These are phyloP conservation scores for Epichloe uncinata DNA, from an alignment of 2,329 filamentous ascomycete genomes.

Conservation along the genomic window DNA sequence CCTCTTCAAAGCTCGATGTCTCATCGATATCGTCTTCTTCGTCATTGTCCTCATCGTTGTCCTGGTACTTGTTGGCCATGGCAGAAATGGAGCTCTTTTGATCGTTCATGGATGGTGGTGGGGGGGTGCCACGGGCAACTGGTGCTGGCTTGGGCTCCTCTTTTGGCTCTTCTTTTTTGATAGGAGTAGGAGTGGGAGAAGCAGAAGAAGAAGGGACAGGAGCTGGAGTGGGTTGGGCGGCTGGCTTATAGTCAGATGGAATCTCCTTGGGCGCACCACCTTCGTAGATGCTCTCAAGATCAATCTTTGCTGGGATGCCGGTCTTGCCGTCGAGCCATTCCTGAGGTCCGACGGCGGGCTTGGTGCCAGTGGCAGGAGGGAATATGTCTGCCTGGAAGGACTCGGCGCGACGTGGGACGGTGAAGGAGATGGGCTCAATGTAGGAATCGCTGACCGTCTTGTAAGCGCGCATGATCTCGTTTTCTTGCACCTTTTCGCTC, in stretches of 20 bases:
- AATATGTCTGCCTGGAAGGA: conserved; percentile 97
- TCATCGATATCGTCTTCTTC: conserved; percentile 51
- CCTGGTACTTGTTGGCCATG: conserved; percentile 77
- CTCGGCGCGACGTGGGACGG: conserved; percentile 84
- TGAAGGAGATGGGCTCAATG: conserved; percentile 95
- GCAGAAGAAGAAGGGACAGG: conserved; percentile 12
- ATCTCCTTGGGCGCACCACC: conserved; percentile 70
- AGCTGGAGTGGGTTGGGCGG: conserved; percentile 29
- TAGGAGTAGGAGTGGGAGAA: conserved; percentile 23
- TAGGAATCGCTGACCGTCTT: conserved; percentile 94
- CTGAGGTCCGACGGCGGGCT: conserved; percentile 62
- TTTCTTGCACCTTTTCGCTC: conserved; percentile 61
- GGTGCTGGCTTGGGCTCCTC: conserved; percentile 35
- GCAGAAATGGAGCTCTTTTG: conserved; percentile 79
- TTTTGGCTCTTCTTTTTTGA: conserved; percentile 23
- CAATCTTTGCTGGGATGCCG: conserved; percentile 77
- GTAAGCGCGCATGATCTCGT: conserved; percentile 89
- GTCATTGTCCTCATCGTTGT: conserved; percentile 51
- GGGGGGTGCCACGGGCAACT: conserved; percentile 20
- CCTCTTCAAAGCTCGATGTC: conserved; percentile 75
- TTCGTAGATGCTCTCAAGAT: conserved; percentile 83
- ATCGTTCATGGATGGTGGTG: conserved; percentile 61
- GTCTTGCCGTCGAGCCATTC: conserved; percentile 87
- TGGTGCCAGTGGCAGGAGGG: conserved; percentile 68
- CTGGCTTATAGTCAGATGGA: conserved; percentile 51